Conservation (phyloP, 176 grass and related monocot genomes). For the Musa schizocarpa region DNA sequence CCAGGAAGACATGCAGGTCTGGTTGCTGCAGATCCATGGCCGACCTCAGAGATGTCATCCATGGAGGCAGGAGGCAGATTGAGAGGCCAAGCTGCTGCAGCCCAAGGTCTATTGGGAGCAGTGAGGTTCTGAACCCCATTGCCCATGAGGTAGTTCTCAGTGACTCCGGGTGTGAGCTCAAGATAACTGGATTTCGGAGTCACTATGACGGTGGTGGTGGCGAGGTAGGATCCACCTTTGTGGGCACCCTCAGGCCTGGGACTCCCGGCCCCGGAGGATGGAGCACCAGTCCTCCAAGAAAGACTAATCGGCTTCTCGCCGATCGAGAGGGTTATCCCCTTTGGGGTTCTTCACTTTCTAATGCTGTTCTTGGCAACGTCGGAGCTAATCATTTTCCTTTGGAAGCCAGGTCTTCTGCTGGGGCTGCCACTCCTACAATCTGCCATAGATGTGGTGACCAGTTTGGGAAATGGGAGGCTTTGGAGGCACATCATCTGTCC, state of each 20-base stretch:
- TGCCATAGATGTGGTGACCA: constrained; percentile 45
- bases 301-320: constrained; percentile 16
- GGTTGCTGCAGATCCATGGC: constrained; percentile 67
- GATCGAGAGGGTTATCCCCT: constrained; percentile 20
- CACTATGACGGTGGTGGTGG: constrained; percentile 16
- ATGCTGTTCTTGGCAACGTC: constrained; percentile 6
- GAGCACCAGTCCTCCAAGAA: constrained; percentile 34
- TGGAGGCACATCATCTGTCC: constrained; percentile 62
- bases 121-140: constrained; percentile 20
- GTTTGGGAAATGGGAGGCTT: constrained; percentile 30
- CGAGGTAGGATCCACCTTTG: constrained; percentile 18
- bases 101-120: constrained; percentile 45
- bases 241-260: constrained; percentile 28
- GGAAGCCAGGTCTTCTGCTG: background rate
- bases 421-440: background rate
- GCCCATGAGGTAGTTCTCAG: constrained; percentile 26
- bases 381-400: background rate
- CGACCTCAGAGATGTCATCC: constrained; percentile 56
- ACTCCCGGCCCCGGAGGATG: constrained; percentile 29
- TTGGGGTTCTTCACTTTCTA: constrained; percentile 14
- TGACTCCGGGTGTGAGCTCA: constrained; percentile 27
- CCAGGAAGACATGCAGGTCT: constrained; percentile 30
- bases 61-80: constrained; percentile 23
- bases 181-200: constrained; percentile 27
- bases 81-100: constrained; percentile 16